Base-by-base conservation (phyloP, 208 protist genomes). In the Porcisia hertigi region DNA sequence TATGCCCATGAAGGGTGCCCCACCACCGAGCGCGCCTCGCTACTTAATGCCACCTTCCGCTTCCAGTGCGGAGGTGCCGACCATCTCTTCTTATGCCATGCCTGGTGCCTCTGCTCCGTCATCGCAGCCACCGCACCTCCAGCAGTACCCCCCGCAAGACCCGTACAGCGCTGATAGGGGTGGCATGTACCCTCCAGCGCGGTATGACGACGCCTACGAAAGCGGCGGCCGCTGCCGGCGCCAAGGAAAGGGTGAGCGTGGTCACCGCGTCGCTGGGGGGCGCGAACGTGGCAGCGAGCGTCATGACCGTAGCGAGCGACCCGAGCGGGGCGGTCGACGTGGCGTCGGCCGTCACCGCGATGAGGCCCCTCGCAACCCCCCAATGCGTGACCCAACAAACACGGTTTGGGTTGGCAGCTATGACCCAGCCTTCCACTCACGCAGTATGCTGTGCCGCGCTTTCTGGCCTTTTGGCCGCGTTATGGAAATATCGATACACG, bases 391-490 rank as follows among this genome's bases (percentile, higher is more conserved):
- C 57, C 83, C 93, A 34, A 97, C 93, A 6, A 97, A 97, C 83
- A 97, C 93, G 23, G 93, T 97, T 8, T 97, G 93, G 93, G 84
- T 95, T 4, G 93, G 91, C 74, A 95, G 90, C 81, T 83, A 95
- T 30, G 88, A 95, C 73, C 66, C 83, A 0, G 53, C 76, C 23
- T 65, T 84, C 58, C 88, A 94, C 75, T 82, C 77, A 25, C 88
- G 92, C 14, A 80, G 79, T 20, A 76, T 79, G 64, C 76, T 97
- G 47, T 84, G 87, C 59, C 60, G 82, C 49, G 86, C 74, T 59
- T 91, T 97, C 75, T 74, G 81, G 59, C 83, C 89, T 71, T 97
- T 94, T 73, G 93, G 93, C 53, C 87, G 83, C 73, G 89, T 97
- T 20, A 93, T 97, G 82, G 87, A 87, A 70, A 82, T 97, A 62